These are phyloP conservation scores for Cystoisospora suis DNA, from an alignment of 169 alveolate species.

Conservation along the genomic window DNA sequence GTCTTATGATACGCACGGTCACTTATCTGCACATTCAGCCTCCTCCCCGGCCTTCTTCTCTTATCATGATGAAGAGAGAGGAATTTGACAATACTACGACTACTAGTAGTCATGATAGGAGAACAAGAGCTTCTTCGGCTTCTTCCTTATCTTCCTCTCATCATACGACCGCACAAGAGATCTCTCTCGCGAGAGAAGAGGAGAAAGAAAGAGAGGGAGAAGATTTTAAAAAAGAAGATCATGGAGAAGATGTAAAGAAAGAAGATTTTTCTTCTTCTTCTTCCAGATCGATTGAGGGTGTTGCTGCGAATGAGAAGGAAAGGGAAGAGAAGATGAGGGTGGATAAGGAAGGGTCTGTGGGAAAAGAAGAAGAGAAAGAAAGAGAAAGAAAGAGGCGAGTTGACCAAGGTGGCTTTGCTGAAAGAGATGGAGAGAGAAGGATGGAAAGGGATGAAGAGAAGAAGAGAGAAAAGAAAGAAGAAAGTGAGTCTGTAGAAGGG, in stretches of 20 bases:
- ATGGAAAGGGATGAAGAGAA: neutral
- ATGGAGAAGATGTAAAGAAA: neutral
- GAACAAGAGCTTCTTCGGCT: neutral
- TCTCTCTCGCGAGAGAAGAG: neutral
- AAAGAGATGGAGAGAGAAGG: neutral
- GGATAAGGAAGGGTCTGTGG: neutral
- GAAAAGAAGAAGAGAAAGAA: neutral
- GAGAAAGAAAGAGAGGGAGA: neutral
- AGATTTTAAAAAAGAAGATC: too few species aligned
- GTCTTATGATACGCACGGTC: constrained; percentile 18
- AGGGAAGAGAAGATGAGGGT: neutral
- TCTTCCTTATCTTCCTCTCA: neutral
- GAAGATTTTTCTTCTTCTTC: neutral
- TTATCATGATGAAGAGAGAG: neutral
- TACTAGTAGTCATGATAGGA: neutral
- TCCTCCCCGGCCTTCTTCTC: neutral
- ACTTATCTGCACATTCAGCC: constrained; percentile 23
- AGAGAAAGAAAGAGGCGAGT: neutral
- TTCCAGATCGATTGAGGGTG: neutral
- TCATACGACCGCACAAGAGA: neutral
- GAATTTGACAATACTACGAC: neutral
- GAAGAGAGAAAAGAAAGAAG: neutral
- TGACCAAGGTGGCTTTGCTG: neutral
- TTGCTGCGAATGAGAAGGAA: neutral
- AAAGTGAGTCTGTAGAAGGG: neutral